phyloP scores from a whole-genome alignment of 306 rosid species.

The Canavalia ensiformis region DNA sequence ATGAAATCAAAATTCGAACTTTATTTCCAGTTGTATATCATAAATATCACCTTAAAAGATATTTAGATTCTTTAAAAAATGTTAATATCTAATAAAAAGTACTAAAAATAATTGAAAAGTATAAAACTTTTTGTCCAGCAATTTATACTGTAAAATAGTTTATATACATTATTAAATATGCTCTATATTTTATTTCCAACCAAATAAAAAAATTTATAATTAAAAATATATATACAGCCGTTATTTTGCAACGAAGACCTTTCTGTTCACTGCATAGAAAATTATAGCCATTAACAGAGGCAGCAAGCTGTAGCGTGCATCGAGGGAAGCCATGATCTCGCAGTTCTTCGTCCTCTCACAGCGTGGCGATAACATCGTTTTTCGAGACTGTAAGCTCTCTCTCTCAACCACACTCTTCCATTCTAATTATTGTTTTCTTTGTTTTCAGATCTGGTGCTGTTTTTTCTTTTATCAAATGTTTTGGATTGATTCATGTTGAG shows the following conservation, averaged over 20 bases:
- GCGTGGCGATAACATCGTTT: slow-evolving; percentile 65
- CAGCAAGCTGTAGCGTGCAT: slow-evolving; percentile 17
- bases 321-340: slow-evolving; percentile 56
- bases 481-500: background rate
- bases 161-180: too few species aligned
- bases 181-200: background rate
- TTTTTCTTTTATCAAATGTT: slow-evolving; percentile 41
- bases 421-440: slow-evolving; percentile 6
- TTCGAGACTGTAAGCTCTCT: slow-evolving; percentile 59
- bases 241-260: slow-evolving; percentile 1
- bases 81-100: too few species aligned
- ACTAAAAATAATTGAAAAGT: too few species aligned
- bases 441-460: slow-evolving; percentile 46
- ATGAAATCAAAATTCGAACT: too few species aligned
- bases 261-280: background rate
- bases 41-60: too few species aligned
- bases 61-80: too few species aligned
- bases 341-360: slow-evolving; percentile 63
- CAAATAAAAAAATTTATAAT: background rate
- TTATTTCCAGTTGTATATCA: too few species aligned
- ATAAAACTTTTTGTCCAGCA: too few species aligned
- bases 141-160: too few species aligned
- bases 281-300: slow-evolving; percentile 18
- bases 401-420: slow-evolving; percentile 26
- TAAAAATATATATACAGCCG: background rate